Base-by-base conservation (phyloP, 371 early-diverging fungal genomes). In the Mortierella sp. region DNA sequence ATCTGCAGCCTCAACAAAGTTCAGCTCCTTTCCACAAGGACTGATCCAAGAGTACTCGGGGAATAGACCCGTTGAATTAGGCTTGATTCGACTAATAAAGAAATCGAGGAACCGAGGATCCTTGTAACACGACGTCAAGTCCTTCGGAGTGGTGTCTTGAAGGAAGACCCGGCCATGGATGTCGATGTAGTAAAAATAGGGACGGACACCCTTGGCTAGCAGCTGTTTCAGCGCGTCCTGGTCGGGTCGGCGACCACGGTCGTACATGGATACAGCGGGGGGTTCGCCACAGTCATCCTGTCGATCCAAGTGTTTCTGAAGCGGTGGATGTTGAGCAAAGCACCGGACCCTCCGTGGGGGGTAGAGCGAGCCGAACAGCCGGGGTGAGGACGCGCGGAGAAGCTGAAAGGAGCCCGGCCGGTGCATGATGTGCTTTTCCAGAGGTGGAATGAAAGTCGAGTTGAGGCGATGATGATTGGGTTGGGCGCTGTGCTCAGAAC, bases 131-230 rank as follows among this genome's bases (percentile, higher is more conserved):
- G 71, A 70, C 2, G 71, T 70, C 5, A 70, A 66, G 48, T 76
- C 62, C 41, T 70, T 69, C 16, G 71, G 78, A 2, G 13, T 31
- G 8, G 78, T 76, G 47, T 76, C 78, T 27, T 76, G 78, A 14
- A 76, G 60, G 47, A 76, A 76, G n/a, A 76, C 54, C 10, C 70
- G 78, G 24, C 78, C 78, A 39, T 76, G 70, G 26, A 76, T 51
- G 27, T 76, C 78, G 41, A 76, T 61, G 39, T 51, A 70, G 46
- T 76, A 76, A 50, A 76, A 76, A 43, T 76, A 76, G 1, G 78
- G 71, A 1, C 78, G 78, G 9, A 70, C 58, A 26, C 54, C 46
- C 6, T 53, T 54, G 18, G 48, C 46, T n/a, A 24, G 47, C 10
- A 76, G 46, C 5, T 45, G 58, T 0, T 18, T 7, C 19, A 70